These are phyloP conservation scores for thale cress (Arabidopsis thaliana) DNA, from an alignment of 345 rosid genomes.

Conservation along the genomic window DNA sequence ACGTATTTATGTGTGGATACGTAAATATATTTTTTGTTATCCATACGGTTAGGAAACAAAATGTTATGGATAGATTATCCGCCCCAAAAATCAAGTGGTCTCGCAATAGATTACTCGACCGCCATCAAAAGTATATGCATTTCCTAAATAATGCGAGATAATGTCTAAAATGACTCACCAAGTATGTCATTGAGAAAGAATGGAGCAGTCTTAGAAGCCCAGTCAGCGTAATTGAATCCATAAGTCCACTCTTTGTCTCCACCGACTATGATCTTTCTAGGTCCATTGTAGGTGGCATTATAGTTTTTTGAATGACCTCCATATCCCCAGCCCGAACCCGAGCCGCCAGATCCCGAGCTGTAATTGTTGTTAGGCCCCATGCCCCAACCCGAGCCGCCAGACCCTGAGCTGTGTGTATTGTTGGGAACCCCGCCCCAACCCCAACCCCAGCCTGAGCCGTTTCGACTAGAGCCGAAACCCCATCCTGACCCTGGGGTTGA, in stretches of 20 bases:
- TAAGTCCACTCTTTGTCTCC: constrained; percentile 70
- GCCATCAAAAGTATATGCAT: background rate
- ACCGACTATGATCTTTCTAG: constrained; percentile 62
- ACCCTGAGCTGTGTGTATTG: background rate
- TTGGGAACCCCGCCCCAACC: constrained; percentile 7
- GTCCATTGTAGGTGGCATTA: constrained; percentile 28
- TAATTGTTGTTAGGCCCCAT: constrained; percentile 3
- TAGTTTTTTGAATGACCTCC: constrained; percentile 37
- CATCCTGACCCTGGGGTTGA: constrained; percentile 20
- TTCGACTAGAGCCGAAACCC: constrained; percentile 32
- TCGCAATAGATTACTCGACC: background rate
- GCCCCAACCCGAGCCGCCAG: constrained; percentile 39
- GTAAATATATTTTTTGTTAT: too few relatives aligned
- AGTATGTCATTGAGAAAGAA: constrained; percentile 67
- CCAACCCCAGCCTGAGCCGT: constrained; percentile 39
- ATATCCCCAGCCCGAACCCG: constrained; percentile 27
- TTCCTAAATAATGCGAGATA: background rate
- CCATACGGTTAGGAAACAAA: too few relatives aligned
- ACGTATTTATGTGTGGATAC: too few relatives aligned
- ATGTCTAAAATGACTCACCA: constrained; percentile 45
- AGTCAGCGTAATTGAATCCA: constrained; percentile 62
- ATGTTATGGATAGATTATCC: too few relatives aligned
- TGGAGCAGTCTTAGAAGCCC: constrained; percentile 68
- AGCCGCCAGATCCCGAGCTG: constrained; percentile 17
- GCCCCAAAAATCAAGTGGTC: too few relatives aligned